phyloP scores from a whole-genome alignment of 163 green algal species.

The Prototheca wickerhamii region DNA sequence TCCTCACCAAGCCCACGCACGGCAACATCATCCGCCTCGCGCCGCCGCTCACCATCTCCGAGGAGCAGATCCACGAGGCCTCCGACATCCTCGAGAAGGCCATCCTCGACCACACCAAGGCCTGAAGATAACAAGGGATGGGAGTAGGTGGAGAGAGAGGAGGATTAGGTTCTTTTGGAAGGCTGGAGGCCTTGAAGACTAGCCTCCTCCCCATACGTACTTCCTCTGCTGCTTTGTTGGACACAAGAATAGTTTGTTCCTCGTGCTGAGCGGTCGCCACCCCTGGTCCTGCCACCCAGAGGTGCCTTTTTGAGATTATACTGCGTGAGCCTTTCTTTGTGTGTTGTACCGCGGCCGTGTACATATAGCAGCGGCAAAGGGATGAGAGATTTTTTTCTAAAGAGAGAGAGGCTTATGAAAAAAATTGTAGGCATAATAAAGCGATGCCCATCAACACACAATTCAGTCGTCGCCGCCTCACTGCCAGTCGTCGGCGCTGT shows the following conservation, averaged over 20 bases:
- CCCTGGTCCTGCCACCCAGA: too few relatives aligned
- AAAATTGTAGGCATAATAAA: not conserved
- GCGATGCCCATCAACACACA: not conserved
- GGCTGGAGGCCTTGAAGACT: too few relatives aligned
- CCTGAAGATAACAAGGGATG: not conserved
- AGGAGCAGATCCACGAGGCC: conserved; percentile 71
- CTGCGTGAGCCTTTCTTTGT: too few relatives aligned
- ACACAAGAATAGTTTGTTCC: too few relatives aligned
- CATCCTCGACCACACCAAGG: conserved; percentile 1
- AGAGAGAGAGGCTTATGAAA: not conserved
- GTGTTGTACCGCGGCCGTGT: not conserved
- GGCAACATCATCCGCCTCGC: conserved; percentile 79
- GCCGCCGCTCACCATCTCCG: conserved; percentile 71
- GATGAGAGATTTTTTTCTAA: too few relatives aligned
- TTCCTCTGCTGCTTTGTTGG: too few relatives aligned
- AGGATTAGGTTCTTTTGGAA: too few relatives aligned
- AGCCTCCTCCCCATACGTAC: too few relatives aligned
- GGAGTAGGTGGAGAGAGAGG: too few relatives aligned
- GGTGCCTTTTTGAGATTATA: too few relatives aligned
- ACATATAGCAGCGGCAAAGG: not conserved
- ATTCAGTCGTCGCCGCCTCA: not conserved
- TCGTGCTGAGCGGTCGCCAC: too few relatives aligned
- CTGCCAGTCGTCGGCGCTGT: not conserved
- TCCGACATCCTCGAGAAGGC: conserved; percentile 57
- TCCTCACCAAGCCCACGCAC: conserved; percentile 92